Conservation (phyloP, 768 basidiomycete species). For the Serpula lacrymans region DNA sequence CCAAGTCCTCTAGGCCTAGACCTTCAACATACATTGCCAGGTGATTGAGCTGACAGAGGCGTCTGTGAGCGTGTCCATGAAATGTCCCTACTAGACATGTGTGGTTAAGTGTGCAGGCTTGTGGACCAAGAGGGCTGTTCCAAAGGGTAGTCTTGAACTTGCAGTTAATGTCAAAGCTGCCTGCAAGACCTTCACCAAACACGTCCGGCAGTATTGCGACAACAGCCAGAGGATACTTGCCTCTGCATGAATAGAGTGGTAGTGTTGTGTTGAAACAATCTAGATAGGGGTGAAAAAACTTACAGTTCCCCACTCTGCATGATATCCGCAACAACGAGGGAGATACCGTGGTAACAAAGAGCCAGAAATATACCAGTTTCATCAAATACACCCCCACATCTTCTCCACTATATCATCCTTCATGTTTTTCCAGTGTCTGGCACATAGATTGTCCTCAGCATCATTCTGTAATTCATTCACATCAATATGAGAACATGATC, state of each 20-base stretch:
- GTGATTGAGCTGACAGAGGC: slow-evolving; percentile 15
- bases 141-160: slow-evolving; percentile 19
- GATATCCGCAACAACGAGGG: slow-evolving; percentile 16
- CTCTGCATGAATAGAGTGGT: too few species aligned
- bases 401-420: slow-evolving; percentile 6
- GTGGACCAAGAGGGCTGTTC: slow-evolving; percentile 15
- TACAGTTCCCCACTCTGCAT: slow-evolving; percentile 22
- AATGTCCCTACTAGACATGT: slow-evolving; percentile 9
- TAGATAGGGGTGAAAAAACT: too few species aligned
- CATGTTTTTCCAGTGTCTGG: slow-evolving; percentile 14
- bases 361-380: slow-evolving; percentile 24
- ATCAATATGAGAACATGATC: too few species aligned
- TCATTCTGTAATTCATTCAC: too few species aligned
- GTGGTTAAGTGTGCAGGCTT: too few species aligned
- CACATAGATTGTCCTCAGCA: slow-evolving; percentile 8
- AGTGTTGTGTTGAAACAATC: too few species aligned
- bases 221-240: slow-evolving; percentile 1
- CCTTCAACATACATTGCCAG: slow-evolving; percentile 13
- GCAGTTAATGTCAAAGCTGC: slow-evolving; percentile 31
- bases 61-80: slow-evolving; percentile 24
- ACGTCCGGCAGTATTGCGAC: slow-evolving; percentile 5
- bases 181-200: slow-evolving; percentile 3
- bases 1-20: slow-evolving; percentile 19
- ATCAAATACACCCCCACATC: slow-evolving; percentile 18
- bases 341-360: slow-evolving; percentile 20